Percentiles rank a stretch among this genome's conserved stretches.
These are phyloP conservation scores for Acanthamoeba castellanii DNA, from an alignment of 208 protist genomes.

Conservation along the genomic window DNA sequence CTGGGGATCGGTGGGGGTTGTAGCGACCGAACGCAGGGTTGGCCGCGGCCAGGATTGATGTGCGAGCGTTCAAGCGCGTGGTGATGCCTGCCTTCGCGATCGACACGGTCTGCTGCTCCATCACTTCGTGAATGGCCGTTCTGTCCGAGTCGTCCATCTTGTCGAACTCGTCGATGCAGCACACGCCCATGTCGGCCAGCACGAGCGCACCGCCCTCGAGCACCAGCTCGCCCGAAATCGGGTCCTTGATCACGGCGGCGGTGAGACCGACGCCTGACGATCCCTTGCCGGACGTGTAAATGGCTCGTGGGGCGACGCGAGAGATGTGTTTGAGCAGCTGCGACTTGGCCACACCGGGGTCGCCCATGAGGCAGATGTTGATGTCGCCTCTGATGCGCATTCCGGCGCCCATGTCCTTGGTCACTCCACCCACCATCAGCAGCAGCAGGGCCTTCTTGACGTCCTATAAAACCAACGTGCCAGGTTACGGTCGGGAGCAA, in stretches of 20 bases:
- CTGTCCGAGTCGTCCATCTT: conserved; percentile 94
- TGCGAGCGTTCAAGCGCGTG: conserved; percentile 98
- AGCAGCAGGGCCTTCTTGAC: conserved; percentile 89
- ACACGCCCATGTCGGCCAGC: conserved; percentile 99
- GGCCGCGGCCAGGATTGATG: conserved; percentile 98
- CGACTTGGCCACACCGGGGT: conserved; percentile 98
- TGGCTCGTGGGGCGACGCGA: not conserved
- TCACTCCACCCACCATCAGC: conserved; percentile 90
- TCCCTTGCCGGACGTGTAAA: conserved; percentile 88
- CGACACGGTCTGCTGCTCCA: conserved; percentile 99
- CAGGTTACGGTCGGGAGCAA: not conserved
- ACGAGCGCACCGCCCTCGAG: conserved; percentile 98
- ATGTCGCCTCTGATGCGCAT: conserved; percentile 95
- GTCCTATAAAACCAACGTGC: not conserved
- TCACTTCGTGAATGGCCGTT: conserved; percentile 98
- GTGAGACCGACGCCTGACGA: conserved; percentile 93
- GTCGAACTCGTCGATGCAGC: conserved; percentile 99
- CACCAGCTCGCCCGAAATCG: conserved; percentile 89
- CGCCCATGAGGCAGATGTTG: conserved; percentile 99
- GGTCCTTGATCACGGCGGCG: conserved; percentile 91
- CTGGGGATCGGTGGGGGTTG: conserved; percentile 87
- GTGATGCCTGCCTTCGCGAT: conserved; percentile 99
- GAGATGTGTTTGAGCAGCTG: conserved; percentile 92
- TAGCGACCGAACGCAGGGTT: conserved; percentile 98
- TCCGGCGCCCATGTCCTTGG: conserved; percentile 86